phyloP scores from a whole-genome alignment of 2,329 filamentous ascomycete species.

The Coniochaeta ligniaria region DNA sequence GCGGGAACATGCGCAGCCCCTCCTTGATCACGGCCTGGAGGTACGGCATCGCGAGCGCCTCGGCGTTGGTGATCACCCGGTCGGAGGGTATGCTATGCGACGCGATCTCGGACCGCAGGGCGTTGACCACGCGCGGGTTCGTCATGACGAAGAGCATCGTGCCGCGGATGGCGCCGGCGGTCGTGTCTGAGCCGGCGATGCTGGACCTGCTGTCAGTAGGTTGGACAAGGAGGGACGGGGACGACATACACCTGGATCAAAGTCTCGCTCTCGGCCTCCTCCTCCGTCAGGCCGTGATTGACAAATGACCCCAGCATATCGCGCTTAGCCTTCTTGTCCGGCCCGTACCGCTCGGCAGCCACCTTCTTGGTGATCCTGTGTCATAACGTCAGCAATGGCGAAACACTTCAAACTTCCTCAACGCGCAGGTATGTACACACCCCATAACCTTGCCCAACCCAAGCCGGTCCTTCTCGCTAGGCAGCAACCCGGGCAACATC shows the following conservation, averaged over 20 bases:
- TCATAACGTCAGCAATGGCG: not conserved
- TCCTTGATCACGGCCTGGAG: conserved; percentile 14
- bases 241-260: conserved; percentile 9
- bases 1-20: conserved; percentile 15
- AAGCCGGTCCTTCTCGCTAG: conserved; percentile 15
- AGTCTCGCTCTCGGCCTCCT: conserved; percentile 32
- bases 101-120: conserved; percentile 10
- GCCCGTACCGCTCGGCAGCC: conserved; percentile 33
- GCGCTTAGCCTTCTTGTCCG: conserved; percentile 28
- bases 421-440: not conserved
- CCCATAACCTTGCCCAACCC: conserved; percentile 19
- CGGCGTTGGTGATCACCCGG: conserved; percentile 4
- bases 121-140: conserved; percentile 5
- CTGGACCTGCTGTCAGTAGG: conserved; percentile 7
- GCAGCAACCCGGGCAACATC: conserved; percentile 19
- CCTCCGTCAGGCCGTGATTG: conserved; percentile 28
- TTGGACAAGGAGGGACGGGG: not conserved
- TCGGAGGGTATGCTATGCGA: not conserved
- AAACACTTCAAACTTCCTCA: not conserved
- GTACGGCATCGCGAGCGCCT: conserved; percentile 2
- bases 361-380: conserved; percentile 27
- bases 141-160: conserved; percentile 18
- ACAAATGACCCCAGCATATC: conserved; percentile 48
- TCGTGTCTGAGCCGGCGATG: conserved; percentile 44
- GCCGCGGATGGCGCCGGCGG: conserved; percentile 37